Evolutionary conservation across 352 stramenopile species (phyloP).

Genomic region (Phytophthora parvispora): DNA sequence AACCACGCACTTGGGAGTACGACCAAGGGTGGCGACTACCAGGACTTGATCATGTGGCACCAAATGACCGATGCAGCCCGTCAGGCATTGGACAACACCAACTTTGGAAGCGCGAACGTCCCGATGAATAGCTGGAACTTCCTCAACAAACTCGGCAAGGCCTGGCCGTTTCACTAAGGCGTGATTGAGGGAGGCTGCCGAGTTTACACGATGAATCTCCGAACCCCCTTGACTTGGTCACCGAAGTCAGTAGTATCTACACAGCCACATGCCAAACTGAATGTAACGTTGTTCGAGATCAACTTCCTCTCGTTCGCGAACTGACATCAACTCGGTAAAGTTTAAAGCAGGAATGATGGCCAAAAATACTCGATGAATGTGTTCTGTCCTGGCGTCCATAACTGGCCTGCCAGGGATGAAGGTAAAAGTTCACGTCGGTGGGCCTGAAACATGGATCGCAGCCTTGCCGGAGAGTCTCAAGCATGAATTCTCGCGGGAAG

Average conservation of each 20-base stretch:
- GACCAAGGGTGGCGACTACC: neutral
- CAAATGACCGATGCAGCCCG: neutral
- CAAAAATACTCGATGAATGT: slow-evolving; percentile 13
- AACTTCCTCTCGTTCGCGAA: too few species aligned
- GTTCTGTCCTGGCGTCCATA: neutral
- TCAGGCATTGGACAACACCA: neutral
- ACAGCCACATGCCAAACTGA: too few species aligned
- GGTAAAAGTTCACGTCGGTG: slow-evolving; percentile 51
- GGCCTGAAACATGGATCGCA: slow-evolving; percentile 56
- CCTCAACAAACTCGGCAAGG: neutral
- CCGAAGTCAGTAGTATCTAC: too few species aligned
- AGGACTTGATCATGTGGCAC: neutral
- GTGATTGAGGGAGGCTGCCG: neutral
- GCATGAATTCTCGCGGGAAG: slow-evolving; percentile 72
- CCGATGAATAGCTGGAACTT: neutral
- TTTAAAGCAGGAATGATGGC: neutral
- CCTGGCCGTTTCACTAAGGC: neutral
- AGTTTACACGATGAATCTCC: too few species aligned
- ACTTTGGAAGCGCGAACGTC: neutral
- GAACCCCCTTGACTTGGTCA: too few species aligned
- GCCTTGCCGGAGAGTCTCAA: slow-evolving; percentile 63
- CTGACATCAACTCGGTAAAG: too few species aligned
- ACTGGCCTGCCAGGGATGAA: slow-evolving; percentile 31
- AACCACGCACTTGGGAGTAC: neutral
- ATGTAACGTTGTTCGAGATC: neutral